Conservation (phyloP, 2,329 filamentous ascomycete species). For the Penicillium sumatraense region DNA sequence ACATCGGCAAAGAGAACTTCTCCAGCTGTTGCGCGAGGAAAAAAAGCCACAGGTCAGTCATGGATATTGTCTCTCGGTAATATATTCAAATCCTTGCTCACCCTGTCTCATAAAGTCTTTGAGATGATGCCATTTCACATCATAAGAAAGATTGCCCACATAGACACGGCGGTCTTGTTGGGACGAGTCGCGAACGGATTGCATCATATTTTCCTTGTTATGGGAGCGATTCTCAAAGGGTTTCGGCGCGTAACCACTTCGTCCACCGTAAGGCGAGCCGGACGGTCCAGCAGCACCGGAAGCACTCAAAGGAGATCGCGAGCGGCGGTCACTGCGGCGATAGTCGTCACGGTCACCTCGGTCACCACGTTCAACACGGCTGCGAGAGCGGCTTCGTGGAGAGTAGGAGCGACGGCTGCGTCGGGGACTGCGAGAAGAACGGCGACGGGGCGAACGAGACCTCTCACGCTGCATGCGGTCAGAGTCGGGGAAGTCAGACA, state of each 20-base stretch:
- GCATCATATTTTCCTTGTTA: constrained; percentile 95
- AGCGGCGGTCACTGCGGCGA: constrained; percentile 74
- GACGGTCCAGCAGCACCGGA: constrained; percentile 71
- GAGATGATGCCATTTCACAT: constrained; percentile 99
- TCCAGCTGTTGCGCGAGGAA: constrained; percentile 69
- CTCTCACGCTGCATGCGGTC: constrained; percentile 72
- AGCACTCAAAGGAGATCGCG: constrained; percentile 84
- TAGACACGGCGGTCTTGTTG: constrained; percentile 99
- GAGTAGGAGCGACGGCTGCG: constrained; percentile 78
- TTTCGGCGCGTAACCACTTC: constrained; percentile 70
- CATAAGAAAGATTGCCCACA: constrained; percentile 97
- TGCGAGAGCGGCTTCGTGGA: constrained; percentile 77
- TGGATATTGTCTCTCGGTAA: constrained; percentile 21
- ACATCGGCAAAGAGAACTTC: constrained; percentile 99
- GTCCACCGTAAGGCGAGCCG: constrained; percentile 61
- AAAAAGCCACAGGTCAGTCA: constrained; percentile 20
- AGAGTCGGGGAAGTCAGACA: constrained; percentile 38
- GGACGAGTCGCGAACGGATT: constrained; percentile 87
- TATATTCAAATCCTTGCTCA: constrained; percentile 56
- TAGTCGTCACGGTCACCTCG: constrained; percentile 65
- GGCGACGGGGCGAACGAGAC: constrained; percentile 65
- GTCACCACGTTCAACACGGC: constrained; percentile 46
- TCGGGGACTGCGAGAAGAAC: constrained; percentile 78
- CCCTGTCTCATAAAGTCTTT: constrained; percentile 99
- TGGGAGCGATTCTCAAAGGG: constrained; percentile 81